phyloP scores from a whole-genome alignment of 805 yeast genomes.

The Gaillardinia entomophila region DNA sequence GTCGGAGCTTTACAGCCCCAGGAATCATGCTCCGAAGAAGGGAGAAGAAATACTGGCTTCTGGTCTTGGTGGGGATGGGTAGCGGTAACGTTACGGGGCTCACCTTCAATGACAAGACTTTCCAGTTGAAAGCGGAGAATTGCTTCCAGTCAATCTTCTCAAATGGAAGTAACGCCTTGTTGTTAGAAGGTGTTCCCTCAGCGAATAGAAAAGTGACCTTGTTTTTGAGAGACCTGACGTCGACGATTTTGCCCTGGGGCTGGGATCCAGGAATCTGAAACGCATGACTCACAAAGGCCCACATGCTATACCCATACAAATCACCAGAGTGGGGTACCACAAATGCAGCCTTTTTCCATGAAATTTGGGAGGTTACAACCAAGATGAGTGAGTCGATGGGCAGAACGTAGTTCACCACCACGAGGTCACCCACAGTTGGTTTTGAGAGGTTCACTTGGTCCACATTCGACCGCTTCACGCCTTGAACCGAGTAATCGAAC shows the following conservation, averaged over 20 bases:
- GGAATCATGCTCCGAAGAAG: too few relatives aligned
- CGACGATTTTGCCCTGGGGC: constrained; percentile 7
- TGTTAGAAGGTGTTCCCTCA: constrained; percentile 86
- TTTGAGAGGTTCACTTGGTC: constrained; percentile 21
- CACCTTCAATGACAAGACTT: constrained; percentile 32
- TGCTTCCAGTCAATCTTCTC: constrained; percentile 7
- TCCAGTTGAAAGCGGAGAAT: constrained; percentile 14
- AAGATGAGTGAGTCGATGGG: constrained; percentile 52
- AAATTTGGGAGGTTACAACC: constrained; percentile 18
- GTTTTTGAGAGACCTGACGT: constrained; percentile 20
- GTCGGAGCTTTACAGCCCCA: background rate
- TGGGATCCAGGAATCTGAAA: constrained; percentile 3
- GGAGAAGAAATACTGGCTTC: constrained; percentile 12
- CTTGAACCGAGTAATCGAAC: constrained; percentile 40
- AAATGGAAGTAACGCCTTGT: constrained; percentile 66
- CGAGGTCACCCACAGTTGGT: constrained; percentile 42
- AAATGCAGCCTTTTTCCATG: constrained; percentile 19
- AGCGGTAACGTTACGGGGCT: constrained; percentile 32
- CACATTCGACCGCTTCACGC: constrained; percentile 40
- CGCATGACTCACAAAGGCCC: constrained; percentile 22
- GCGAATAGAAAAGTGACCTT: constrained; percentile 53
- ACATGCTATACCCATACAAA: constrained; percentile 17
- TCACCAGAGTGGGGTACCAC: constrained; percentile 38
- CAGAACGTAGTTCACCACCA: constrained; percentile 52
- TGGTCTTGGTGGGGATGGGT: constrained; percentile 26